Percentiles rank a stretch among this genome's conserved stretches.
Evolutionary conservation across 2,329 filamentous ascomycete species (phyloP).

Genomic region (Akanthomyces muscarius): DNA sequence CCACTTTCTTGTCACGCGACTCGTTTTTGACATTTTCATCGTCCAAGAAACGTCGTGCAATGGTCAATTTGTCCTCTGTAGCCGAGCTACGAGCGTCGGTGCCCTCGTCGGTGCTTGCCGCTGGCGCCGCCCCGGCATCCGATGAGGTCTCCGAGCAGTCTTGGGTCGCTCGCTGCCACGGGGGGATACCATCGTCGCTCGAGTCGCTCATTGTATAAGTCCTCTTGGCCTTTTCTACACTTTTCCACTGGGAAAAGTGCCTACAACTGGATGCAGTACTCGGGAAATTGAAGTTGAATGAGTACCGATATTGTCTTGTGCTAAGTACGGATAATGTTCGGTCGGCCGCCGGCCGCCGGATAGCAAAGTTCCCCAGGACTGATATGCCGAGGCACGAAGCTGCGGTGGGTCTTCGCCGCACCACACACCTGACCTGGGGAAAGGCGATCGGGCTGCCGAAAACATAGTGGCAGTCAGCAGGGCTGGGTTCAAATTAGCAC

Average conservation of each 20-base stretch:
- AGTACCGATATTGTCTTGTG: not conserved
- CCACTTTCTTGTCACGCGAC: slow-evolving; percentile 65
- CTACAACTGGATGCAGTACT: not conserved
- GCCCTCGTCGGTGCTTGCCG: not conserved
- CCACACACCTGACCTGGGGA: not conserved
- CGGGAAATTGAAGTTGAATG: not conserved
- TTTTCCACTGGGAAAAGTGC: not conserved
- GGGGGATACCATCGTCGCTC: slow-evolving; percentile 26
- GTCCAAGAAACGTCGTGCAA: slow-evolving; percentile 71
- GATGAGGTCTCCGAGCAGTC: not conserved
- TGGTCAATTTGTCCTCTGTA: slow-evolving; percentile 42
- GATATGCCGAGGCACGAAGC: slow-evolving; percentile 6
- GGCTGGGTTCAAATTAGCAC: too few species aligned
- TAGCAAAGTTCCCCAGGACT: not conserved
- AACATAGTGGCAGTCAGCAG: not conserved
- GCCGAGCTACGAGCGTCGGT: slow-evolving; percentile 20
- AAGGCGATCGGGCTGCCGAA: not conserved
- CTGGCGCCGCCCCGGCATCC: not conserved
- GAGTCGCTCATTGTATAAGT: slow-evolving; percentile 30
- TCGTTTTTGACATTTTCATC: slow-evolving; percentile 69
- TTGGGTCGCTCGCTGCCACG: slow-evolving; percentile 28
- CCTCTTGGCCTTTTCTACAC: not conserved
- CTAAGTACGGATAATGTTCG: not conserved
- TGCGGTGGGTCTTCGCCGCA: not conserved
- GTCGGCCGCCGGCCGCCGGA: not conserved